phyloP scores from a whole-genome alignment of 257 asterid species.

The Cynanchum wilfordii region DNA sequence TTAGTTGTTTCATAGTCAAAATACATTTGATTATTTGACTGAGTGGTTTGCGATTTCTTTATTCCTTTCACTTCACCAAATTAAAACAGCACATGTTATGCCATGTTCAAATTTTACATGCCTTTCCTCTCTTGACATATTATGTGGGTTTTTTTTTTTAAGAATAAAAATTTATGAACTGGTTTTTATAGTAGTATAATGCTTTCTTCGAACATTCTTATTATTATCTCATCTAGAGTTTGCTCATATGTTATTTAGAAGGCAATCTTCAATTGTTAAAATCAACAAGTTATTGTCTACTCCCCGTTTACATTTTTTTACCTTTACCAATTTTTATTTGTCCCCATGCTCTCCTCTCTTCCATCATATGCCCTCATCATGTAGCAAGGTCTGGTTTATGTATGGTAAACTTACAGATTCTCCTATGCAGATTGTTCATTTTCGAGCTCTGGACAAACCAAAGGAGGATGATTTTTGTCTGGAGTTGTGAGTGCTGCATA shows the following conservation, averaged over 20 bases:
- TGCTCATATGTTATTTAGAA: not conserved
- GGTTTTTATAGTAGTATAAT: no score
- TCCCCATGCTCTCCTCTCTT: not conserved
- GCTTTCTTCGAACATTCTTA: no score
- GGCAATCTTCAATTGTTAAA: not conserved
- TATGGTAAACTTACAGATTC: not conserved
- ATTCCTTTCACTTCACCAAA: not conserved
- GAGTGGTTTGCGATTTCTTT: not conserved
- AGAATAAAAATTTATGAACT: not conserved
- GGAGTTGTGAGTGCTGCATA: conserved; percentile 67
- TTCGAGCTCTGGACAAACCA: conserved; percentile 84
- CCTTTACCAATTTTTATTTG: no score
- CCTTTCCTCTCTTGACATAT: not conserved
- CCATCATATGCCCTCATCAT: not conserved
- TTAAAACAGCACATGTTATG: not conserved
- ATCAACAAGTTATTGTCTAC: not conserved
- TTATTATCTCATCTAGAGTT: not conserved
- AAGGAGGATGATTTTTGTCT: conserved; percentile 89
- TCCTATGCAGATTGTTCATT: conserved; percentile 72
- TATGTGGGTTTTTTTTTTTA: not conserved
- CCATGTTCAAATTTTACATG: not conserved
- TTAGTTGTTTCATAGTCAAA: not conserved
- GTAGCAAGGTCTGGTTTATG: not conserved
- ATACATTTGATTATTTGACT: not conserved
- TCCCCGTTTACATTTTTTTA: not conserved